Percentiles rank a stretch among this genome's conserved stretches.
Conservation (phyloP, 495 filamentous ascomycete genomes). For the Xylaria castorea region DNA sequence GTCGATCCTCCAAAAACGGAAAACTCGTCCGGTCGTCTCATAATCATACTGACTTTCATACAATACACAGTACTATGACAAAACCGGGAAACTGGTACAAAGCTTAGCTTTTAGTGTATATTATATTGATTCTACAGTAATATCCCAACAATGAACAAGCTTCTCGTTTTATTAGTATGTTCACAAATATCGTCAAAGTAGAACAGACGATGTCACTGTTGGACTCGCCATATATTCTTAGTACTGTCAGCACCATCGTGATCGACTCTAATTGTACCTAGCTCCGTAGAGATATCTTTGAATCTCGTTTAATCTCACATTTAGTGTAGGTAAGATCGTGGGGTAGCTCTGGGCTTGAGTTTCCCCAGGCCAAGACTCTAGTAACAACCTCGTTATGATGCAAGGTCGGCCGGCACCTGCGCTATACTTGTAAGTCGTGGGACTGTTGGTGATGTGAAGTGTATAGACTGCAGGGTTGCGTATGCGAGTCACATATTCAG, state of each 20-base stretch:
- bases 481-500: background rate
- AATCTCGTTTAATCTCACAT: conserved; percentile 8
- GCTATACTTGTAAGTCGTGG: background rate
- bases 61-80: background rate
- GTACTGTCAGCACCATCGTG: background rate
- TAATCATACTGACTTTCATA: conserved; percentile 10
- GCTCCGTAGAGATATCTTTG: background rate
- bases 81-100: conserved; percentile 3
- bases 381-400: background rate
- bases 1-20: conserved; percentile 9
- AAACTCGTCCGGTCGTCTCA: background rate
- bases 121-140: background rate
- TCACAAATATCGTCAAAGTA: conserved; percentile 6
- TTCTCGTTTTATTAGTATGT: conserved; percentile 18
- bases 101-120: background rate
- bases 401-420: background rate
- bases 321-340: background rate
- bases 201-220: background rate
- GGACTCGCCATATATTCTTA: background rate
- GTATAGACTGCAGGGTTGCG: background rate
- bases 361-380: background rate
- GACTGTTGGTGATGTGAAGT: background rate
- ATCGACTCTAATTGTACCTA: background rate
- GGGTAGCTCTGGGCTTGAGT: background rate
- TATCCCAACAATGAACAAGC: background rate